Base-by-base conservation (phyloP, 805 yeast species). In the Priceomyces melissophilus region DNA sequence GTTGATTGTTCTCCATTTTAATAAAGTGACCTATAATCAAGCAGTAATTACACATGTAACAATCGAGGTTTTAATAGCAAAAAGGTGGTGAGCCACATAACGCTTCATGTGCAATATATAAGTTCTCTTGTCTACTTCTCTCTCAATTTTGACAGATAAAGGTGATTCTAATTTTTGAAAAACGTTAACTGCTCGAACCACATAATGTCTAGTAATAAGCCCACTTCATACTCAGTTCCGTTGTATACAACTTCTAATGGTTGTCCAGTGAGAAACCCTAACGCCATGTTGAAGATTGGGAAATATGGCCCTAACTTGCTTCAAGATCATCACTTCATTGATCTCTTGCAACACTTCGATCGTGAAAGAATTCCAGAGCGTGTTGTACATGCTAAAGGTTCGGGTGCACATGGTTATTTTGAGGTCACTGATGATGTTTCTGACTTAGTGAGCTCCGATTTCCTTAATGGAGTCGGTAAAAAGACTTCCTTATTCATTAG, bases 341-440 rank as follows among this genome's bases (percentile, higher is more conserved):
- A 87, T 54, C 75, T 87, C 2, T 64, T 87, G 42, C 89, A 95
- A 14, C 95, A 87, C 63, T 87, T 87, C 54, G 95, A 85, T 67
- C 75, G 95, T 51, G 96, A 87, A 66, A 73, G 95, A 63, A 83
- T 87, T 49, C 96, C 96, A 7, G 95, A 87, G 68, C 75, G 96
- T 65, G 95, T 87, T 42, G 96, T 87, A 29, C 96, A 87, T 58
- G 96, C 96, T 40, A 87, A 87, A 61, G 96, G 96, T 50, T 84
- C 90, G 9, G 96, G 96, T 58, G 96, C 95, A 9, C 86, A 73
- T 60, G 96, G 96, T 49, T 76, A 73, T 49, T 87, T 87, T 60
- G 93, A 84, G 63, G 89, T 83, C 39, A 87, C 96, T 10, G 91
- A 87, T 52, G 93, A 86, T 54, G 80, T 86, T 55, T 67, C 86